Evolutionary conservation across 306 rosid genomes (phyloP), one percentile per base, ranked within the genome.

Genomic region (Cicer yamashitae): DNA sequence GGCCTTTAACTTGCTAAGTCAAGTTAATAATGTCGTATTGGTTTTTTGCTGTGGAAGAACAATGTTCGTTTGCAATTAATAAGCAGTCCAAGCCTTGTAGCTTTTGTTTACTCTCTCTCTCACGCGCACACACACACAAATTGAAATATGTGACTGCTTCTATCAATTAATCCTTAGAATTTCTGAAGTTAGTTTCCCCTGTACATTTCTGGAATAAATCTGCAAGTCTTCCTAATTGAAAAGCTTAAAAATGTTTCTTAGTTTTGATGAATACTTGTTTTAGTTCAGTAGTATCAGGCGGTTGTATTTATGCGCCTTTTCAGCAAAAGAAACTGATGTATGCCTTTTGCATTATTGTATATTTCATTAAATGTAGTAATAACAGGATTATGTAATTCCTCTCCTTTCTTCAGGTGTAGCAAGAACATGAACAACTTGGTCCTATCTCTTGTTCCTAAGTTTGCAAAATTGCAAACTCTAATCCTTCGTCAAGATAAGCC

Each of bases 341-440:
- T 30, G 34, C 34, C 34, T 30, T 30, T 30, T 30, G 34, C 34
- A 30, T 30, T 45, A 4, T 39, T 51, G 48, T 56, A 76, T 59
- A 50, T 48, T 64, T 75, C 63, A 15, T 39, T 43, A 20, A 63
- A 57, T 37, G 14, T 41, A 7, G 63, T 34, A 30, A 25, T 73
- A 60, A 67, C 69, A 2, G 0, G 58, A 11, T 65, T 71, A 13
- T 34, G 48, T 53, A 15, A 67, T 48, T 58, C 46, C 15, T 81
- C 39, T 59, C 46, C 15, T 81, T 38, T 54, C 52, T 77, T 78
- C 91, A 96, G 99, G 99, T 96, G 99, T 80, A 84, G 66, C 82
- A 90, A 90, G 87, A 88, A 89, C 78, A 88, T 90, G 99, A 96
- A 96, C 77, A 83, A 84, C 73, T 84, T 96, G 89, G 99, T 92